Base-by-base conservation (phyloP, 139 green algal species). In the Closterium sp. region DNA sequence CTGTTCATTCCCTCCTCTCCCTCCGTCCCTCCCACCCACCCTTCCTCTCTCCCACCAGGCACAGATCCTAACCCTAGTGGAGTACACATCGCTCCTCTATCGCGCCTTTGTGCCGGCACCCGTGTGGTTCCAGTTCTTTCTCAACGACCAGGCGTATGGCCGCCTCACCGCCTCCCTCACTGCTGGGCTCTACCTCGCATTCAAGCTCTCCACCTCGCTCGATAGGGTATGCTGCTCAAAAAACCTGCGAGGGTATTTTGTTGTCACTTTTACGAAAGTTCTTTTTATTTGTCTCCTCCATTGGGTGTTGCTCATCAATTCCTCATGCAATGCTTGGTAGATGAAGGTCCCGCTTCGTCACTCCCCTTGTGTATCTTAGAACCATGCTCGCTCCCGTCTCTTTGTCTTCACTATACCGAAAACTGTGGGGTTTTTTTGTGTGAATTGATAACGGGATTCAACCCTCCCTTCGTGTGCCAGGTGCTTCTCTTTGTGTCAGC, bases 131-230 rank as follows among this genome's bases (percentile, higher is more conserved):
- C 95, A 34, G 62, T 95, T 89, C 38, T 94, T 94, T 29, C n/a
- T 91, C 29, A 85, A 92, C 79, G 90, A 89, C 11, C 10, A 31
- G 28, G 17, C n/a, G 29, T 91, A 86, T 31, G 88, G 91, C 42
- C 89, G 85, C 24, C n/a, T 95, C 9, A 88, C 96, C 2, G 89
- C 94, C 10, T 93, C 89, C 0, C 73, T 95, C 2, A 91, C 91
- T 31, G 91, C 95, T 27, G 95, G 94, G 1, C 27, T 96, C 85
- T 98, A 98, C 92, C 87, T 97, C 70, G 91, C 92, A 19, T 92
- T 96, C 73, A 97, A 97, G 93, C 86, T 92, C 27, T 62, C 73
- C 9, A 50, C 90, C 22, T 19, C 95, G 84, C 92, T 94, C 9
- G 92, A 94, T 31, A 86, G 85, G 73, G 94, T 93, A 28, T 79